Evolutionary conservation across 2,329 filamentous ascomycete genomes (phyloP), one percentile per base, ranked within the genome.

Genomic region (Aspergillus jensenii): DNA sequence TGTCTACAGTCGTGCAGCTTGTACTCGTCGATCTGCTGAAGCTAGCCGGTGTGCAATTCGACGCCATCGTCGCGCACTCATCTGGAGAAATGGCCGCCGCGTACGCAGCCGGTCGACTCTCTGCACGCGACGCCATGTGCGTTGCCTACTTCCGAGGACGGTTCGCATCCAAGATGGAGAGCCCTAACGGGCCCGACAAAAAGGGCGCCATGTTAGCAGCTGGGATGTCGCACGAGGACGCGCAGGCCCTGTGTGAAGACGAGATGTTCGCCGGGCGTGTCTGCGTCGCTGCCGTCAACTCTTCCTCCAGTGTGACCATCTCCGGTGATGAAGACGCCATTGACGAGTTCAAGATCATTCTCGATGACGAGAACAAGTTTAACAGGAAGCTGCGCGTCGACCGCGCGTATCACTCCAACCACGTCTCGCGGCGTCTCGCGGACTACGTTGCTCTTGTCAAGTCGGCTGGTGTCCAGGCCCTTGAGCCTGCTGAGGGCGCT

Each of bases 111-210:
- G 58, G 58, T 2, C 6, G 44, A 2, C 12, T 59, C 1, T 35
- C 53, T 2, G 33, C 35, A 0, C 3, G 15, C 3, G 74, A 76
- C 6, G 79, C 79, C 4, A 76, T 82, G 5, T 59, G 62, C 0
- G 67, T 74, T 17, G 77, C 79, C 0, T 81, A 78, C 62, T 77
- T 76, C 57, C 74, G 80, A 2, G 78, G 79, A 0, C 67, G 21
- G 54, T 51, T 1, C 50, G 62, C 6, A 64, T 37, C 61, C n/a
- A 45, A 39, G 6, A 31, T 45, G 6, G 49, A 40, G 37, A 25
- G 33, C 11, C 33, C 33, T 12, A 37, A 37, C 5, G 33, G 33
- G 3, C 33, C 33, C 77, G 3, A 72, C 68, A 1, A 83, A n/a
- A 19, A 23, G 11, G 40, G 40, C 14, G 40, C 14, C 5, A 45